These are phyloP conservation scores for Neoscytalidium dimidiatum DNA, from an alignment of 2,329 filamentous ascomycete genomes.

Conservation along the genomic window DNA sequence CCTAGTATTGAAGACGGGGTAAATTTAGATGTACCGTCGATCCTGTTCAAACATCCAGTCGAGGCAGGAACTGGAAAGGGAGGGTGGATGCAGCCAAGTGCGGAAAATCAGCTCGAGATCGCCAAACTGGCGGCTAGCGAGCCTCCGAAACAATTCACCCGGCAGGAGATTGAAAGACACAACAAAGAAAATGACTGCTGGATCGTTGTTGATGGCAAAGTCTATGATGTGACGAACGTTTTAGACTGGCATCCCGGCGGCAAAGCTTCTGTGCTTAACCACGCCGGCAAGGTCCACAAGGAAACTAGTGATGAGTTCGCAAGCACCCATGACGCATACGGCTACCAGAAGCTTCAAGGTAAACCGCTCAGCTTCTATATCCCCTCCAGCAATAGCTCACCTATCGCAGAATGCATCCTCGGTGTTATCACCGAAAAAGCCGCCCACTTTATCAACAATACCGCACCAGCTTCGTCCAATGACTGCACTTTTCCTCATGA, in stretches of 20 bases:
- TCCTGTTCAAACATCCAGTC: constrained; percentile 51
- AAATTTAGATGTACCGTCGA: constrained; percentile 32
- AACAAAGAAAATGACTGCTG: constrained; percentile 52
- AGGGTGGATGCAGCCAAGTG: constrained; percentile 56
- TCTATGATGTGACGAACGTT: constrained; percentile 53
- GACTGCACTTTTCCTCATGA: constrained; percentile 31
- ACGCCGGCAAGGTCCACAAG: constrained; percentile 53
- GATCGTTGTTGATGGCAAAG: constrained; percentile 56
- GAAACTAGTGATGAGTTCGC: constrained; percentile 54
- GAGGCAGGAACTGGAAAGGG: constrained; percentile 44
- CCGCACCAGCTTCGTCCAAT: constrained; percentile 44
- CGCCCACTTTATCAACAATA: constrained; percentile 48
- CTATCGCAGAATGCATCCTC: constrained; percentile 49
- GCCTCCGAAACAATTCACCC: constrained; percentile 54
- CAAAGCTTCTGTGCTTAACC: constrained; percentile 49
- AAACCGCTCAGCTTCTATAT: neutral
- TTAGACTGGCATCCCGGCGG: constrained; percentile 54
- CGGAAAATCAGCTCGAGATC: constrained; percentile 47
- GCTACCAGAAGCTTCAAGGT: constrained; percentile 50
- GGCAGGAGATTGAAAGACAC: constrained; percentile 57
- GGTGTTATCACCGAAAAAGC: constrained; percentile 54
- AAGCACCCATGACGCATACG: constrained; percentile 55
- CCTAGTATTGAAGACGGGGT: constrained; percentile 39
- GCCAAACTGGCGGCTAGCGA: constrained; percentile 47
- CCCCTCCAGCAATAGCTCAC: neutral